Evolutionary conservation across 2,329 filamentous ascomycete genomes (phyloP), one percentile per base, ranked within the genome.

Genomic region (Alternaria sp.): DNA sequence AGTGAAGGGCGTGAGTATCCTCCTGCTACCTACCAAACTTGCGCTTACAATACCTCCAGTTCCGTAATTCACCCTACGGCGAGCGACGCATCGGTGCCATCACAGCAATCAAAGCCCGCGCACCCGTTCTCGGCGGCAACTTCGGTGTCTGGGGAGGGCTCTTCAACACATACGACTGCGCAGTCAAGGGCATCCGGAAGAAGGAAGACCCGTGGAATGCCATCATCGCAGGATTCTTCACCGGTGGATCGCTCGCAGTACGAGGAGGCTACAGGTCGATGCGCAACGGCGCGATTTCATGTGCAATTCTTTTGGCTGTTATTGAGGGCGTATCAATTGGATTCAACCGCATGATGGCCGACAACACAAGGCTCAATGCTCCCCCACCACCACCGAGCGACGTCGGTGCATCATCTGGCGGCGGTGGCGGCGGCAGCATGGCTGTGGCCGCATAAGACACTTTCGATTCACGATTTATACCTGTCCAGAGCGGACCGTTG

Each of bases 201-300:
- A 98, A 97, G 88, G 95, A 99, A 80, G 95, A 98, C 78, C 93
- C 95, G 13, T 98, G 93, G 83, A 98, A 98, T 81, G 93, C 93
- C 73, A 98, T 99, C 78, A 96, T 94, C 70, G 95, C 94, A 40
- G 95, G 95, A 53, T 97, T 97, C 85, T 94, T 97, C 80, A 98
- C 95, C 4, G 74, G 77, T 73, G 95, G 95, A 69, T 88, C 94
- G 29, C 85, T 99, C 33, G 95, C 95, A 51, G 89, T 98, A 63
- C 88, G 95, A 81, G 95, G 95, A 72, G 95, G 95, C 58, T 90
- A 90, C 79, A 93, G 92, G 83, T 92, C 94, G 23, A 93, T 95
- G 64, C 86, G 95, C 72, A 98, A 98, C 80, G 93, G 92, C 60
- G 95, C 95, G 63, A 98, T 99, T 73, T 95, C 94, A 69, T 98